Evolutionary conservation across 2,329 filamentous ascomycete species (phyloP), one percentile per base, ranked within the genome.

Genomic region (Hymenoscyphus occultus): DNA sequence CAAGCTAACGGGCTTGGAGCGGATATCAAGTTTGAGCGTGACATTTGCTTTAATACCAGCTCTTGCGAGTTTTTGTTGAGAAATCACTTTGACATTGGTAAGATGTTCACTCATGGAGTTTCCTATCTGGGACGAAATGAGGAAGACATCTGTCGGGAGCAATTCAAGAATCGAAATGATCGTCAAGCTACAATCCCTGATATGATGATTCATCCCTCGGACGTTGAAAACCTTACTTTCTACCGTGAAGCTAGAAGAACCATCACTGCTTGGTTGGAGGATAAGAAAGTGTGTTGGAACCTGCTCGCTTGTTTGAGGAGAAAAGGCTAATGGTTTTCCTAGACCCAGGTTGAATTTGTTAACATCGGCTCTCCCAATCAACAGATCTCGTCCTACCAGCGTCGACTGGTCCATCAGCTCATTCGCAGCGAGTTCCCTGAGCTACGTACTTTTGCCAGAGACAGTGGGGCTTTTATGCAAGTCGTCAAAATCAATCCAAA

Each of bases 381-480:
- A 10, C 74, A 77, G 59, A 72, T 88, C 32, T 86, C 81, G 66
- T 80, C 81, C 0, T 90, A 84, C 70, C 87, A 91, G 72, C 86
- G 87, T 73, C 81, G 86, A 40, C 78, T 91, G 5, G 81, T 90
- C 0, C 85, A 90, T 71, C 87, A 90, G 70, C 78, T 90, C 13
- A 81, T 91, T n/a, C 81, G 85, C 13, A 82, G 81, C 14, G 87
- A 90, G 68, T 91, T 81, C 59, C 81, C 82, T 1, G 60, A 60
- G 5, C 69, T 70, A 16, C 62, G 70, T 58, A 67, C 68, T 5
- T 72, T 73, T 64, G n/a, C 67, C 45, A 65, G 68, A 13, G 67
- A 68, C 28, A 70, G 72, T 51, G 68, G 69, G 14, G 63, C 63
- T 19, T 75, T 75, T 54, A 75, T 76, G 73, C 74, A 75, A 65